Evolutionary conservation across 371 early-diverging fungal genomes (phyloP).

Genomic region (Blakeslea trispora): DNA sequence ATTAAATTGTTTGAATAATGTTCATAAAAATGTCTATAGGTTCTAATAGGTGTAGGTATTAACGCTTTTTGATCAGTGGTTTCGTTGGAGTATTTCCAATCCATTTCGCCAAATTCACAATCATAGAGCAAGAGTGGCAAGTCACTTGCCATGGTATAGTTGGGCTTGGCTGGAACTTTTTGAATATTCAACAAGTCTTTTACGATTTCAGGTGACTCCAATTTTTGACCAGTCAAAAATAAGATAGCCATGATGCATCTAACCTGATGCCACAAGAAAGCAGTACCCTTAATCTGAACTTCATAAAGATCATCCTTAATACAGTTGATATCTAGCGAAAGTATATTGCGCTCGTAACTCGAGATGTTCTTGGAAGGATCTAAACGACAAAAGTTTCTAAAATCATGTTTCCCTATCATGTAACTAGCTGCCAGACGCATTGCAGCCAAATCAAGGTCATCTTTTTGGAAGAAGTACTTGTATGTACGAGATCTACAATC

Average conservation of each 20-base stretch:
- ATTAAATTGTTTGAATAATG: slow-evolving; percentile 49
- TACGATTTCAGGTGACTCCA: slow-evolving; percentile 40
- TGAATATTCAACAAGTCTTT: slow-evolving; percentile 36
- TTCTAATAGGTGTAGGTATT: slow-evolving; percentile 30
- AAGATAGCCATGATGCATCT: slow-evolving; percentile 94
- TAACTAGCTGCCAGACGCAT: slow-evolving; percentile 79
- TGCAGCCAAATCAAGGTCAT: slow-evolving; percentile 54
- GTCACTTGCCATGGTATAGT: slow-evolving; percentile 74
- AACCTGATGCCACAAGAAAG: slow-evolving; percentile 97
- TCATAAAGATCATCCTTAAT: slow-evolving; percentile 63
- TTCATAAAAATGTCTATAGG: slow-evolving; percentile 50
- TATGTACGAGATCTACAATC: slow-evolving; percentile 86
- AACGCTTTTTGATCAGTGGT: background rate
- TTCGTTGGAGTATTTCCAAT: slow-evolving; percentile 52
- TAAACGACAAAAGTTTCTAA: slow-evolving; percentile 92
- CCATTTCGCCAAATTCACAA: slow-evolving; percentile 70
- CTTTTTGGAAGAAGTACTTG: slow-evolving; percentile 87
- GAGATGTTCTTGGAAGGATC: slow-evolving; percentile 82
- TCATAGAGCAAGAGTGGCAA: slow-evolving; percentile 86
- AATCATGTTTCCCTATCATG: slow-evolving; percentile 88
- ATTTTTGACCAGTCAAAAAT: slow-evolving; percentile 75
- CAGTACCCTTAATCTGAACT: slow-evolving; percentile 75
- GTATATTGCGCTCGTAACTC: slow-evolving; percentile 74
- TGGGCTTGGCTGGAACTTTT: slow-evolving; percentile 37
- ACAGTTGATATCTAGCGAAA: slow-evolving; percentile 63